Conservation (phyloP, 805 yeast genomes). For the Tetrapisispora phaffii region DNA sequence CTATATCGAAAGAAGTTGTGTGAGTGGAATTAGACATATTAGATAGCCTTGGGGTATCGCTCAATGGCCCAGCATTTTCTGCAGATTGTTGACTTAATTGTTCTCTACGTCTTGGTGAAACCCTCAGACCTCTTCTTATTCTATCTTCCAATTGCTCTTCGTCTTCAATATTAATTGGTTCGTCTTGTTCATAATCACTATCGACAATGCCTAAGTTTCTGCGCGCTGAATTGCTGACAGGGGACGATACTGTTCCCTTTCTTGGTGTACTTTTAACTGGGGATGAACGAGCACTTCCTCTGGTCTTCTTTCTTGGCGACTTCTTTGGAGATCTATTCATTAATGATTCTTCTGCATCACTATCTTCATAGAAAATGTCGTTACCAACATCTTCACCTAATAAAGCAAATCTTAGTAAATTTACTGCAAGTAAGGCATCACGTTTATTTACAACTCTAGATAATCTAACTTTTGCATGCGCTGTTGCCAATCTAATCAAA, state of each 20-base stretch:
- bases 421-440: slow-evolving; percentile 83
- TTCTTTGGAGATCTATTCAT: slow-evolving; percentile 22
- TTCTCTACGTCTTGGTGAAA: slow-evolving; percentile 24
- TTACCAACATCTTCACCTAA: slow-evolving; percentile 36
- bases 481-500: slow-evolving; percentile 85
- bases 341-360: slow-evolving; percentile 12
- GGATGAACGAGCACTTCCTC: slow-evolving; percentile 9
- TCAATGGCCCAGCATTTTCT: slow-evolving; percentile 13
- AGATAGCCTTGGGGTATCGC: slow-evolving; percentile 17
- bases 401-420: slow-evolving; percentile 72
- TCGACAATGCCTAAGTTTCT: slow-evolving; percentile 18
- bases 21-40: slow-evolving; percentile 16
- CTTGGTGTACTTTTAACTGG: slow-evolving; percentile 17
- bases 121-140: slow-evolving; percentile 21
- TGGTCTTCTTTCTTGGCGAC: slow-evolving; percentile 27
- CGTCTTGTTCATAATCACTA: slow-evolving; percentile 29
- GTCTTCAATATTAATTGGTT: slow-evolving; percentile 12
- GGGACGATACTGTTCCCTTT: not conserved
- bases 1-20: slow-evolving; percentile 14
- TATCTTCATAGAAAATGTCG: slow-evolving; percentile 16
- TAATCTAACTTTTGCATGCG: slow-evolving; percentile 92
- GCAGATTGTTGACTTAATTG: slow-evolving; percentile 4
- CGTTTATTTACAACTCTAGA: slow-evolving; percentile 60
- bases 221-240: slow-evolving; percentile 6
- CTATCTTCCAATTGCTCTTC: slow-evolving; percentile 12